Evolutionary conservation across 768 basidiomycete species (phyloP).

Genomic region (Cystobasidium ongulense): DNA sequence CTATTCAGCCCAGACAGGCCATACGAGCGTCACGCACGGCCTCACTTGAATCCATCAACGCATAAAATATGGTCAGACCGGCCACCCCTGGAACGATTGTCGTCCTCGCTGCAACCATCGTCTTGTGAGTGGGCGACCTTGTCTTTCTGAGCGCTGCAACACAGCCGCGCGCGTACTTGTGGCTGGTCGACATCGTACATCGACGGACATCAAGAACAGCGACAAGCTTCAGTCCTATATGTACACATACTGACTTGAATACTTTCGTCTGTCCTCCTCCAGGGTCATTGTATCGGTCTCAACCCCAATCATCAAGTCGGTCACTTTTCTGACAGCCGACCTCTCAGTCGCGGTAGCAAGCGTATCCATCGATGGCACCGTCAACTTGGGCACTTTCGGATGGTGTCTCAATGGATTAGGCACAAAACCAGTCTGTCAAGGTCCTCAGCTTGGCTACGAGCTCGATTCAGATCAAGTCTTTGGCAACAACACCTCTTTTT

Average conservation of each 20-base stretch:
- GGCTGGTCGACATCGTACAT: no score
- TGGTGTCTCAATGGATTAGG: constrained; percentile 56
- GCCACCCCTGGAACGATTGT: constrained; percentile 10
- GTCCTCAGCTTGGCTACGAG: constrained; percentile 48
- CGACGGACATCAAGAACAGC: no score
- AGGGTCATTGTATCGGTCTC: constrained; percentile 46
- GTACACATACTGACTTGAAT: background rate
- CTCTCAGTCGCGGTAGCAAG: constrained; percentile 50
- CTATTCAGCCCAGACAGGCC: background rate
- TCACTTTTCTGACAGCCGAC: constrained; percentile 75
- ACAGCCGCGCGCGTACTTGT: background rate
- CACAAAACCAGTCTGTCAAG: background rate
- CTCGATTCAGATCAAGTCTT: constrained; percentile 20
- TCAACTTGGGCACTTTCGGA: constrained; percentile 82
- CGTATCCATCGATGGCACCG: constrained; percentile 49
- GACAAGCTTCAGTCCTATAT: no score
- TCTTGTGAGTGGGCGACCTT: background rate
- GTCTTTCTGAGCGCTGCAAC: background rate
- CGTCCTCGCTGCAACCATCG: constrained; percentile 11
- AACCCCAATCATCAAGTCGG: constrained; percentile 76
- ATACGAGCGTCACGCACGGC: background rate
- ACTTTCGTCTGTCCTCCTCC: background rate
- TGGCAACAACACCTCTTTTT: constrained; percentile 28
- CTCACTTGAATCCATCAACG: background rate
- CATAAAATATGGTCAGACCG: background rate